Percentiles rank a stretch among this genome's conserved stretches.
These are phyloP conservation scores for Aspergillus ustus DNA, from an alignment of 2,329 filamentous ascomycete genomes.

Conservation along the genomic window DNA sequence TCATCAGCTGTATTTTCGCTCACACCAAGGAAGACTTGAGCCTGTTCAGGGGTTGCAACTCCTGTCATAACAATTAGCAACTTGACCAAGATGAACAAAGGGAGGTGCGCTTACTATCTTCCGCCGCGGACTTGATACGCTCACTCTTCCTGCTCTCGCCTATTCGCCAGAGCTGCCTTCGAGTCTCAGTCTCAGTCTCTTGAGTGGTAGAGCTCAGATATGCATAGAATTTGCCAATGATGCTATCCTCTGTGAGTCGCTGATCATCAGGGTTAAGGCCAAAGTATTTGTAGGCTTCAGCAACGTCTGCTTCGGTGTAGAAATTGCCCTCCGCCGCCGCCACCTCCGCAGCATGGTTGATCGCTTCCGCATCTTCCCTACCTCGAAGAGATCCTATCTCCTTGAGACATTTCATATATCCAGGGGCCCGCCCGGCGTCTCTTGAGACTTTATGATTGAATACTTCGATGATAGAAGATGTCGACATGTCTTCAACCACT, in stretches of 20 bases:
- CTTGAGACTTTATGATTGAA: conserved; percentile 63
- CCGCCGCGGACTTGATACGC: conserved; percentile 61
- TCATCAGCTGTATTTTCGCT: conserved; percentile 57
- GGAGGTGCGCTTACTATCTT: conserved; percentile 49
- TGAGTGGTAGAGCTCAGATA: conserved; percentile 53
- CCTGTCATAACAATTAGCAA: conserved; percentile 33
- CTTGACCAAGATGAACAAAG: neutral
- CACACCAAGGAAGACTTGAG: conserved; percentile 64
- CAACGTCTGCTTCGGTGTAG: conserved; percentile 61
- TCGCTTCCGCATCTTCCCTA: conserved; percentile 53
- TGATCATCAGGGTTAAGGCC: conserved; percentile 54
- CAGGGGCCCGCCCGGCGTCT: conserved; percentile 59
- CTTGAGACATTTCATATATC: conserved; percentile 70
- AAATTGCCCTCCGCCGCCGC: conserved; percentile 61
- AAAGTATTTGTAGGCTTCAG: conserved; percentile 63
- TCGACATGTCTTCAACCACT: conserved; percentile 64
- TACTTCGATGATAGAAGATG: conserved; percentile 64
- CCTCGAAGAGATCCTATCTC: conserved; percentile 60
- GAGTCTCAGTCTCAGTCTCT: conserved; percentile 62
- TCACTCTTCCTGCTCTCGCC: conserved; percentile 63
- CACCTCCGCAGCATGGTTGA: conserved; percentile 62
- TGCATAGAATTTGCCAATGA: conserved; percentile 66
- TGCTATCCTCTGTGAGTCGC: conserved; percentile 60
- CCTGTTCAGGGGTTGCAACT: conserved; percentile 67
- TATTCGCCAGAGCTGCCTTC: conserved; percentile 63